Evolutionary conservation across 129 eudicot species (phyloP), one percentile per base, ranked within the genome.

Genomic region (Artemisia argyi): DNA sequence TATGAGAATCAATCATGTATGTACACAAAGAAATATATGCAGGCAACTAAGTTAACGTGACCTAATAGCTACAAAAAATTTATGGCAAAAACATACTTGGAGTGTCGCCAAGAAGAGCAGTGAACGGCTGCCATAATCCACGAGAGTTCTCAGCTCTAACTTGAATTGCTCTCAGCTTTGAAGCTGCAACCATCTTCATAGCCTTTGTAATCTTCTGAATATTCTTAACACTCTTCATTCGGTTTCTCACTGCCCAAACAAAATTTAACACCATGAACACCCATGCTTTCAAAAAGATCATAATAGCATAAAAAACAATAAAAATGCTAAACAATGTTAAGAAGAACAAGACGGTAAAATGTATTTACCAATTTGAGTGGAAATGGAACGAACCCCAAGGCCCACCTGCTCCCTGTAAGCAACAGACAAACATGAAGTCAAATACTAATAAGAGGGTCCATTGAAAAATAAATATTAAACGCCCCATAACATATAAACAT

Each of bases 141-240:
- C 99, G 97, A 59, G 99, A 90, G 69, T 95, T 95, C 73, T 95
- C 99, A 73, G 99, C 89, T 73, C 85, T 91, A 39, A 83, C 66
- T 82, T 95, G 99, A 65, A 95, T 85, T 42, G 92, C 97, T 81
- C 99, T 87, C 71, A 95, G 85, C 88, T 95, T 91, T 56, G 99
- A 95, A 53, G 99, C 99, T 77, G 99, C 99, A 95, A 95, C 99
- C 99, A 95, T 95, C 96, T 91, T 95, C 99, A 95, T 95, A 56
- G 99, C 99, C 88, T 95, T 95, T 13, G 97, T 95, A 73, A 95
- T 95, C 78, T 95, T 95, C 88, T 95, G 99, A 68, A 91, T 95
- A 78, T 86, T 95, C 81, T 71, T 83, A 5, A 90, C 91, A 85
- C 95, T 87, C 87, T 91, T 95, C 99, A 95, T 95, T 24, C 97